Conservation (phyloP, 768 basidiomycete species). For the Dacryopinax primogenitus region DNA sequence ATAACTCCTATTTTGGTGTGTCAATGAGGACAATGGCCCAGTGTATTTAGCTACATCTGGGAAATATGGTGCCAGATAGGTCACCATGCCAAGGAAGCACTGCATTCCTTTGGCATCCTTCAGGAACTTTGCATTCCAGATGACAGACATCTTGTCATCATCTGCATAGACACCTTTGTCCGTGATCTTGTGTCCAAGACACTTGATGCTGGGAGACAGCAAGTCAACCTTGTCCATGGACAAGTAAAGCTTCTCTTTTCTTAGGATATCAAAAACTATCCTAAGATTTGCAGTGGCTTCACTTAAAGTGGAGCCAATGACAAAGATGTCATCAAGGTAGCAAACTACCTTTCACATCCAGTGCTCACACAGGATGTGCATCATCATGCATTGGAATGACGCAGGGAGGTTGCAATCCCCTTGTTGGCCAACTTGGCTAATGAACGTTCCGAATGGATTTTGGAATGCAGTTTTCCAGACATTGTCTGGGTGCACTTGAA, state of each 20-base stretch:
- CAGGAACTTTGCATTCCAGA: neutral
- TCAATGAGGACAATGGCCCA: neutral
- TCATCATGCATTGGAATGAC: conserved; percentile 38
- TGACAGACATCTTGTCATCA: neutral
- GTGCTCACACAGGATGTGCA: conserved; percentile 28
- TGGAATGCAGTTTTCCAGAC: conserved; percentile 25
- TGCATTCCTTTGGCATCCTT: neutral
- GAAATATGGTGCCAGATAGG: neutral
- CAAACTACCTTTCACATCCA: conserved; percentile 33
- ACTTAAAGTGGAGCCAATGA: conserved; percentile 28
- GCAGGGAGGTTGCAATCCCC: conserved; percentile 37
- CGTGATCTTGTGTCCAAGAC: conserved; percentile 11
- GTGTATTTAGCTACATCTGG: neutral
- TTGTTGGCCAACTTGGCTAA: conserved; percentile 34
- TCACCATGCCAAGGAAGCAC: neutral
- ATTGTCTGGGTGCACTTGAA: neutral
- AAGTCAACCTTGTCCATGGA: conserved; percentile 28
- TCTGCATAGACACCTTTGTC: neutral
- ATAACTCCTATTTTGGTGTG: neutral
- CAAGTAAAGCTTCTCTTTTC: conserved; percentile 25
- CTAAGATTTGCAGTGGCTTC: conserved; percentile 31
- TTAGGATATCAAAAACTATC: conserved; percentile 25
- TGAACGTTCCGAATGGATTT: conserved; percentile 28
- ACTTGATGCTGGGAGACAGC: conserved; percentile 26
- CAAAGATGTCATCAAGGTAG: conserved; percentile 37